Conservation (phyloP, 495 filamentous ascomycete species). For the Penicillium angulare region DNA sequence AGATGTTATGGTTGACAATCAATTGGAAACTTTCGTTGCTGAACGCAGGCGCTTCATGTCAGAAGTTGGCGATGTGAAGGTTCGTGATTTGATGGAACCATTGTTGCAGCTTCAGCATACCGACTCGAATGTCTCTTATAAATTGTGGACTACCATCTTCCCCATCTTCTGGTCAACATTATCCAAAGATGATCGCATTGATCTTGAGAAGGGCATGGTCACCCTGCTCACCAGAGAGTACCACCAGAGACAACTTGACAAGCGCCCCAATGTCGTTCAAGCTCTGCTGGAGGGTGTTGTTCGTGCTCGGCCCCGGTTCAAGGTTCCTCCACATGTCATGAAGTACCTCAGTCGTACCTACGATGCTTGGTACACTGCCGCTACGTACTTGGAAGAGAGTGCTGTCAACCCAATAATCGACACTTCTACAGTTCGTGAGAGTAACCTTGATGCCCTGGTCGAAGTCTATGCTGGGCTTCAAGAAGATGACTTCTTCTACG, state of each 20-base stretch:
- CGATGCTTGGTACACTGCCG: slow-evolving; percentile 91
- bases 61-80: slow-evolving; percentile 79
- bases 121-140: slow-evolving; percentile 72
- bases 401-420: slow-evolving; percentile 83
- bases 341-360: slow-evolving; percentile 90
- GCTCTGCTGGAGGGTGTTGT: slow-evolving; percentile 83
- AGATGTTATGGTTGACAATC: slow-evolving; percentile 72
- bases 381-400: slow-evolving; percentile 78
- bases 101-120: slow-evolving; percentile 93
- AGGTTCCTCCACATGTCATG: slow-evolving; percentile 91
- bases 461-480: slow-evolving; percentile 86
- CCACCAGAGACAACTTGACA: slow-evolving; percentile 89
- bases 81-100: slow-evolving; percentile 85
- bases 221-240: slow-evolving; percentile 88
- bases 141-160: slow-evolving; percentile 89
- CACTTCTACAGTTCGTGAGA: slow-evolving; percentile 78
- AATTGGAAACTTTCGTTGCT: slow-evolving; percentile 75
- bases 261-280: slow-evolving; percentile 90
- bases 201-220: slow-evolving; percentile 86
- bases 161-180: slow-evolving; percentile 90
- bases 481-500: slow-evolving; percentile 97
- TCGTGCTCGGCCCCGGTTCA: slow-evolving; percentile 76
- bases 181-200: slow-evolving; percentile 81
- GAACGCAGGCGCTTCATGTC: slow-evolving; percentile 76
- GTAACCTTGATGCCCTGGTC: slow-evolving; percentile 88